phyloP scores from a whole-genome alignment of 1,139 yeast genomes.

The Kodamaea fungicola region DNA sequence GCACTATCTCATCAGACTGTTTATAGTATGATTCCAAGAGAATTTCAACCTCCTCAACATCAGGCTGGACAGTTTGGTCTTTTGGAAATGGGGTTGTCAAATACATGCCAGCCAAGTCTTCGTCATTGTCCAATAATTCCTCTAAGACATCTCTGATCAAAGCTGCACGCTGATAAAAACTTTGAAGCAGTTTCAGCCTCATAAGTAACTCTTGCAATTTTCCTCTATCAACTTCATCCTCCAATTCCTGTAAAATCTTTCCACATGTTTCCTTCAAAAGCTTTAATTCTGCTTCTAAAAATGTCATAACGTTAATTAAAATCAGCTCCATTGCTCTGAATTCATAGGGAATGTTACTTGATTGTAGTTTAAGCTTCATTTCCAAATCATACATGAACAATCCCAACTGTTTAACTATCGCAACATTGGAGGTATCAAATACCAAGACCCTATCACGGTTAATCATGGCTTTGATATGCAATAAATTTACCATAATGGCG shows the following conservation, averaged over 20 bases:
- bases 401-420: constrained; percentile 60
- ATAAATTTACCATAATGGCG: constrained; percentile 73
- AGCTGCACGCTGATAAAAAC: constrained; percentile 80
- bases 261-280: constrained; percentile 71
- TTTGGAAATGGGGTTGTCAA: constrained; percentile 43
- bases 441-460: constrained; percentile 78
- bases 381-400: constrained; percentile 85
- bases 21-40: constrained; percentile 88
- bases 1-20: constrained; percentile 96
- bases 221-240: constrained; percentile 79
- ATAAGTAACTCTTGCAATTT: constrained; percentile 76
- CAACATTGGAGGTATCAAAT: constrained; percentile 67
- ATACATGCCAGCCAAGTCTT: constrained; percentile 83
- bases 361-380: constrained; percentile 58
- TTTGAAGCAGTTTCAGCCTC: constrained; percentile 74
- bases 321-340: constrained; percentile 88
- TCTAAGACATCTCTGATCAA: constrained; percentile 83
- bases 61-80: constrained; percentile 28
- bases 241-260: constrained; percentile 76
- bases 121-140: constrained; percentile 83
- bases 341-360: constrained; percentile 56
- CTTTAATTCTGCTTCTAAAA: constrained; percentile 80
- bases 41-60: constrained; percentile 81
- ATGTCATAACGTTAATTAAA: constrained; percentile 77
- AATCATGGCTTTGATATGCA: constrained; percentile 84